A percentile compares a stretch with the other conserved stretches of the same genome.
These are phyloP conservation scores for Trichoderma gracile DNA, from an alignment of 2,329 filamentous ascomycete species.

Conservation along the genomic window DNA sequence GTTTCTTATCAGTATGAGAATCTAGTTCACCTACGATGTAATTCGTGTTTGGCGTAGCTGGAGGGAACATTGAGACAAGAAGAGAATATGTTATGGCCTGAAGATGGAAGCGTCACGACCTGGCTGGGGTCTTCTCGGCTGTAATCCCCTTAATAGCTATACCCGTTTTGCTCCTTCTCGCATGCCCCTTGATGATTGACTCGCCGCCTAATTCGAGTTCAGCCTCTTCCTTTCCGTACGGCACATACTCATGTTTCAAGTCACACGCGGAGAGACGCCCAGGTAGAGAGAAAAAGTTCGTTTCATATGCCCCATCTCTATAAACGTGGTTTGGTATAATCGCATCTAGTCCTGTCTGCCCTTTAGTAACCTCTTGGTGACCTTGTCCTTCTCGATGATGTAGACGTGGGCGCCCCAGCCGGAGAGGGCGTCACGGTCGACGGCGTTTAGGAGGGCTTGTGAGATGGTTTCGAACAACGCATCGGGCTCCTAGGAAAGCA, in stretches of 20 bases:
- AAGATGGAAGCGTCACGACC: background rate
- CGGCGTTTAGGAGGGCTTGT: conserved; percentile 90
- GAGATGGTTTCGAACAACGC: conserved; percentile 98
- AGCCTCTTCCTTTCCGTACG: conserved; percentile 30
- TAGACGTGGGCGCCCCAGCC: conserved; percentile 99
- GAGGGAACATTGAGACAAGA: background rate
- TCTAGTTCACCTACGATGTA: background rate
- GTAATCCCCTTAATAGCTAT: too few relatives aligned
- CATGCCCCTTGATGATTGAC: conserved; percentile 1
- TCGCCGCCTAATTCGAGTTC: conserved; percentile 6
- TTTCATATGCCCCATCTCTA: conserved; percentile 13
- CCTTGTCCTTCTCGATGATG: conserved; percentile 99
- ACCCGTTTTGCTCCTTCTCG: background rate
- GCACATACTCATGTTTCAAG: conserved; percentile 8
- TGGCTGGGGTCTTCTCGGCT: too few relatives aligned
- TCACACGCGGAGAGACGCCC: background rate
- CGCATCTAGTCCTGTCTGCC: conserved; percentile 26
- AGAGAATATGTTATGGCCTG: background rate
- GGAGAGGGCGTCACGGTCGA: conserved; percentile 93
- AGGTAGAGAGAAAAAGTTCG: background rate
- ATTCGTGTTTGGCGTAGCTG: background rate
- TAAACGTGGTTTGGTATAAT: conserved; percentile 9
- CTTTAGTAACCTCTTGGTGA: conserved; percentile 97
- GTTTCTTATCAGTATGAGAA: too few relatives aligned
- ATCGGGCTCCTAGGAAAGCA: conserved; percentile 68